Percentiles rank a stretch among this genome's conserved stretches.
Conservation (phyloP, 2,329 filamentous ascomycete genomes). For the Stachybotrys chlorohalonatus region DNA sequence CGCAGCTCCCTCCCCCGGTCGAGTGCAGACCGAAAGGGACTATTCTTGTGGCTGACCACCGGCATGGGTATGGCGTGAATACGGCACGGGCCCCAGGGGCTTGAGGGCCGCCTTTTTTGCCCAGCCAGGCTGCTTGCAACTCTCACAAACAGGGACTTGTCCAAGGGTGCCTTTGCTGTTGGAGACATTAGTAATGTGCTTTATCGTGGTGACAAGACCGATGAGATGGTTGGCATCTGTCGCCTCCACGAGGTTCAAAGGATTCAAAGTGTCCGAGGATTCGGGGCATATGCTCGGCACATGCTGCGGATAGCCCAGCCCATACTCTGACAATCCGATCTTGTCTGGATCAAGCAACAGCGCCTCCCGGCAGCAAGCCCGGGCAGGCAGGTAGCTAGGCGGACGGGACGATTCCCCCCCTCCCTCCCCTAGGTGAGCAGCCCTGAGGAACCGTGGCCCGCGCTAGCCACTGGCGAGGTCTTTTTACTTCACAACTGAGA, state of each 20-base stretch:
- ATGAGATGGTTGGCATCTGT: too few relatives aligned
- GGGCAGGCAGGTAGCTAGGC: too few relatives aligned
- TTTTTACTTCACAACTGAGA: not conserved
- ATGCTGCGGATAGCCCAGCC: not conserved
- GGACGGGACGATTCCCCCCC: not conserved
- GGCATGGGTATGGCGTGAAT: not conserved
- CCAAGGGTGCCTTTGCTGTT: not conserved
- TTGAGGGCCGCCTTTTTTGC: not conserved
- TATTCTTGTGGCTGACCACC: not conserved
- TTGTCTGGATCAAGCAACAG: not conserved
- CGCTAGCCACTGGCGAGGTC: not conserved
- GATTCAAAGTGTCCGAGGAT: not conserved
- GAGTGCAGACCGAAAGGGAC: not conserved
- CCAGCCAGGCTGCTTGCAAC: not conserved
- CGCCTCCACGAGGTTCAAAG: not conserved
- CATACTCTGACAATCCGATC: not conserved
- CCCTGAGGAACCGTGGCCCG: not conserved
- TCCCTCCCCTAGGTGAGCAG: too few relatives aligned
- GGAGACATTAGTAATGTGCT: not conserved
- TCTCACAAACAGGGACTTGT: not conserved
- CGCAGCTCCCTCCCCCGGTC: too few relatives aligned
- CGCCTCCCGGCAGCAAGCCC: too few relatives aligned
- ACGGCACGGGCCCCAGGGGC: not conserved
- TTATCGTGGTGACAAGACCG: not conserved
- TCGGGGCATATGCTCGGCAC: not conserved